Evolutionary conservation across 2,329 filamentous ascomycete genomes (phyloP).

Genomic region (Cytospora piceae): DNA sequence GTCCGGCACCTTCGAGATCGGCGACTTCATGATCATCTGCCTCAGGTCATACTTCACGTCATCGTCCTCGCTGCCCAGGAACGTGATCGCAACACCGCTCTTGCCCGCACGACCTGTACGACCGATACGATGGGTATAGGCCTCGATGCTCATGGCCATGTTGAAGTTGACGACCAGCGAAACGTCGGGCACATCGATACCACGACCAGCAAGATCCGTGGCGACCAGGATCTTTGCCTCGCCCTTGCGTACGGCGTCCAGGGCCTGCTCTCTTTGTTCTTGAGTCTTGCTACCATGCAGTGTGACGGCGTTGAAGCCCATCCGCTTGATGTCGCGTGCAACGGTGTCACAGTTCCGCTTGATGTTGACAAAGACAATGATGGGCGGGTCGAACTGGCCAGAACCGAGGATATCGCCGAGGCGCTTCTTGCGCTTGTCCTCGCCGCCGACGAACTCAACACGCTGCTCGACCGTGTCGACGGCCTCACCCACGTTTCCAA

Average conservation of each 20-base stretch:
- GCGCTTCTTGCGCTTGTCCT: slow-evolving; percentile 96
- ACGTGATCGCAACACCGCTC: slow-evolving; percentile 94
- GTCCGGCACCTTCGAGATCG: slow-evolving; percentile 86
- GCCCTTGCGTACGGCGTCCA: slow-evolving; percentile 81
- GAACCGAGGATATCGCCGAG: slow-evolving; percentile 87
- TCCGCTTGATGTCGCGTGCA: slow-evolving; percentile 89
- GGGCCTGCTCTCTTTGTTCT: slow-evolving; percentile 92
- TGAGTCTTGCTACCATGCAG: slow-evolving; percentile 96
- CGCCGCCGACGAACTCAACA: slow-evolving; percentile 86
- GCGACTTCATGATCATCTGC: slow-evolving; percentile 92
- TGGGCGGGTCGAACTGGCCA: slow-evolving; percentile 80
- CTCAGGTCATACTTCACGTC: slow-evolving; percentile 94
- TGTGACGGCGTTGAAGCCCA: slow-evolving; percentile 88
- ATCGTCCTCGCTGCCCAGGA: slow-evolving; percentile 85
- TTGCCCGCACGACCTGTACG: slow-evolving; percentile 97
- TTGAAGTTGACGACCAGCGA: slow-evolving; percentile 98
- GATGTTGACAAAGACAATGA: slow-evolving; percentile 99
- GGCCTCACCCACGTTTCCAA: slow-evolving; percentile 92
- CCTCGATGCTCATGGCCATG: slow-evolving; percentile 92
- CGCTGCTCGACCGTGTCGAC: slow-evolving; percentile 98
- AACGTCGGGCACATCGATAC: slow-evolving; percentile 97
- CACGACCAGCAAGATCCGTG: slow-evolving; percentile 91
- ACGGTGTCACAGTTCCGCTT: slow-evolving; percentile 98
- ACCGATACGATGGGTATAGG: slow-evolving; percentile 95
- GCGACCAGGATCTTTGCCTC: slow-evolving; percentile 87